phyloP scores from a whole-genome alignment of 2,329 filamentous ascomycete species.

The Cytospora chrysosperma region DNA sequence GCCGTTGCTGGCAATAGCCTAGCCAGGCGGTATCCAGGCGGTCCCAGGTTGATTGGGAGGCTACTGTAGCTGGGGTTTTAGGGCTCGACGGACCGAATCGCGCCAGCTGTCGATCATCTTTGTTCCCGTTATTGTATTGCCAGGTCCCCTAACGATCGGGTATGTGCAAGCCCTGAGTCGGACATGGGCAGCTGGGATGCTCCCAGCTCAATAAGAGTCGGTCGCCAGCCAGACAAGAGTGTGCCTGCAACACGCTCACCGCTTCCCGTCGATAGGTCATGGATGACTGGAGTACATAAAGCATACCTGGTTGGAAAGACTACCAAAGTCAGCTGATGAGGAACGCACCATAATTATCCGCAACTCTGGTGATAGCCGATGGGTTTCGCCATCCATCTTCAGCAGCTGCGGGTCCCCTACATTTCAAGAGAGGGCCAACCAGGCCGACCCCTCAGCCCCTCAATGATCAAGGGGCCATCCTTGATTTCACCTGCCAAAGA shows the following conservation, averaged over 20 bases:
- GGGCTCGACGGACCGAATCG: conserved; percentile 21
- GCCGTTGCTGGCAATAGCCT: background rate
- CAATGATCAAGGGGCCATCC: conserved; percentile 4
- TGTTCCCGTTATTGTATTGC: conserved; percentile 13
- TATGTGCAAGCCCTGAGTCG: conserved; percentile 9
- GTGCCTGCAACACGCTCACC: conserved; percentile 25
- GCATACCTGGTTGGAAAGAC: background rate
- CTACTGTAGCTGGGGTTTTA: conserved; percentile 3
- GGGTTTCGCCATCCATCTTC: background rate
- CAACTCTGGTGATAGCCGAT: background rate
- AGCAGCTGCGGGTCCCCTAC: background rate
- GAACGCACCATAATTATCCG: background rate
- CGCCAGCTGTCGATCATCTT: conserved; percentile 16
- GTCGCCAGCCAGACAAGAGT: conserved; percentile 19
- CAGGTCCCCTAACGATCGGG: conserved; percentile 7
- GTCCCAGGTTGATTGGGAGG: background rate
- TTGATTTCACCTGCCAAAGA: background rate
- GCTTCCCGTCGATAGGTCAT: conserved; percentile 15
- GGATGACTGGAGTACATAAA: background rate
- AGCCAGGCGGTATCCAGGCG: conserved; percentile 1
- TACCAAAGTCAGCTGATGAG: conserved; percentile 1
- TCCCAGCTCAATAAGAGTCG: conserved; percentile 13
- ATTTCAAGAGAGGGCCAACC: background rate
- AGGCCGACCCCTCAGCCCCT: background rate
- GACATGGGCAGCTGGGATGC: conserved; percentile 15